Evolutionary conservation across 1,284 basidiomycete species (phyloP).

Genomic region (Anthracocystis walkeri): DNA sequence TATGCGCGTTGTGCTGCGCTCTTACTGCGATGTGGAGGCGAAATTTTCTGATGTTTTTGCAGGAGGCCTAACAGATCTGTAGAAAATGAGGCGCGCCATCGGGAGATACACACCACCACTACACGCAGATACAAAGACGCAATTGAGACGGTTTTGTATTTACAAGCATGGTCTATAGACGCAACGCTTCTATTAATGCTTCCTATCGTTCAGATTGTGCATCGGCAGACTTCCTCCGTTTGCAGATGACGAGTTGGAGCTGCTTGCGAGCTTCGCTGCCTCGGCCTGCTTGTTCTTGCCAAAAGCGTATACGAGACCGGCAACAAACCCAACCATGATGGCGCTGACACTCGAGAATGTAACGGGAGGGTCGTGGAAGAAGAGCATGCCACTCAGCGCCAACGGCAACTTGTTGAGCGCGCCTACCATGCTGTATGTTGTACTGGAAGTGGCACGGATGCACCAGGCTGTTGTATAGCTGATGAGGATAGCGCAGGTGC

Average conservation of each 20-base stretch:
- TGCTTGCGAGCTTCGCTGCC: slow-evolving; percentile 47
- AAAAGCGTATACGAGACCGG: slow-evolving; percentile 72
- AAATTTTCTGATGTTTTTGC: no score
- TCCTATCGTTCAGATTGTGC: slow-evolving; percentile 50
- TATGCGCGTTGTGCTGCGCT: no score
- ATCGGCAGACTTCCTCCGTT: slow-evolving; percentile 35
- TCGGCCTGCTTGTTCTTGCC: slow-evolving; percentile 68
- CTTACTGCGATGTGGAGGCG: no score
- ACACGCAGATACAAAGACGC: no score
- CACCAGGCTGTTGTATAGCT: slow-evolving; percentile 99
- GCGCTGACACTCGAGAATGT: slow-evolving; percentile 89
- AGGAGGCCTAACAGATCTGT: no score
- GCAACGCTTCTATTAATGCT: slow-evolving; percentile 20
- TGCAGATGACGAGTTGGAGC: slow-evolving; percentile 36
- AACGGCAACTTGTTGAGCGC: slow-evolving; percentile 98
- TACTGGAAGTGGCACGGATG: slow-evolving; percentile 93
- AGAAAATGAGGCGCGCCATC: no score
- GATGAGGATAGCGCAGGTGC: slow-evolving; percentile 95
- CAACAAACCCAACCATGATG: slow-evolving; percentile 88
- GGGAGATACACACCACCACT: no score
- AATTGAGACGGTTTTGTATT: not conserved
- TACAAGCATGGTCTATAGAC: not conserved
- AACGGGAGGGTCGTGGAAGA: slow-evolving; percentile 78
- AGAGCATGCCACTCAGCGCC: slow-evolving; percentile 73
- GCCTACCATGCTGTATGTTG: slow-evolving; percentile 99